Evolutionary conservation across 2,329 filamentous ascomycete genomes (phyloP).

Genomic region (Colletotrichum costaricense): DNA sequence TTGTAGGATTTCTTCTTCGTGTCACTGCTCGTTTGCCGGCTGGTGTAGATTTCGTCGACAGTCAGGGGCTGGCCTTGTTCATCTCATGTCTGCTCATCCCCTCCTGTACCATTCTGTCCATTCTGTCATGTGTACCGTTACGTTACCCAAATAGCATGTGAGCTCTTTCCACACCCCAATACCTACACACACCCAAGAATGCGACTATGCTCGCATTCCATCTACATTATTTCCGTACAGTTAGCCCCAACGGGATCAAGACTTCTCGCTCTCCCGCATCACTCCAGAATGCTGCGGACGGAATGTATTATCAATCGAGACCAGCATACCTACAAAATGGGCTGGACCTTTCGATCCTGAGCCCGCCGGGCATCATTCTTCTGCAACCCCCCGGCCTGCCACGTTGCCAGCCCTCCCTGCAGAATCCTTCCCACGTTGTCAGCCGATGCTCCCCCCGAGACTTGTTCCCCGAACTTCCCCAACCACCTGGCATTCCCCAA

Average conservation of each 20-base stretch:
- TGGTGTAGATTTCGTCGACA: neutral
- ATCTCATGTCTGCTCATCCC: slow-evolving; percentile 20
- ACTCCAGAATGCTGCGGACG: neutral
- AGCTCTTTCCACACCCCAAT: neutral
- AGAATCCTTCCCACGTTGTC: slow-evolving; percentile 22
- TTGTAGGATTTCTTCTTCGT: neutral
- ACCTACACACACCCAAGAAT: neutral
- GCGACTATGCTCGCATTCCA: neutral
- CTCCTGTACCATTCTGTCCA: neutral
- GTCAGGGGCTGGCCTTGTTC: slow-evolving; percentile 6
- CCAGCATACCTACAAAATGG: neutral
- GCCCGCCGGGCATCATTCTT: neutral
- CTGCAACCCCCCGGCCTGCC: slow-evolving; percentile 19
- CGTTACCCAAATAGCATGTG: neutral
- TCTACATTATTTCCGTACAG: neutral
- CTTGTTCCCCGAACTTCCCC: neutral
- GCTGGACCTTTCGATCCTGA: neutral
- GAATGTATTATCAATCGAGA: no score
- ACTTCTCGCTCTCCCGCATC: neutral
- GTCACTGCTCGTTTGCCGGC: neutral
- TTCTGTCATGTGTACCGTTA: neutral
- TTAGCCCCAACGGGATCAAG: neutral
- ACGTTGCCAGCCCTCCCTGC: slow-evolving; percentile 17
- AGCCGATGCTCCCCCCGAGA: neutral
- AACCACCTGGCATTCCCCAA: slow-evolving; percentile 17